Evolutionary conservation across 306 rosid genomes (phyloP).

Genomic region (Prunus padus): DNA sequence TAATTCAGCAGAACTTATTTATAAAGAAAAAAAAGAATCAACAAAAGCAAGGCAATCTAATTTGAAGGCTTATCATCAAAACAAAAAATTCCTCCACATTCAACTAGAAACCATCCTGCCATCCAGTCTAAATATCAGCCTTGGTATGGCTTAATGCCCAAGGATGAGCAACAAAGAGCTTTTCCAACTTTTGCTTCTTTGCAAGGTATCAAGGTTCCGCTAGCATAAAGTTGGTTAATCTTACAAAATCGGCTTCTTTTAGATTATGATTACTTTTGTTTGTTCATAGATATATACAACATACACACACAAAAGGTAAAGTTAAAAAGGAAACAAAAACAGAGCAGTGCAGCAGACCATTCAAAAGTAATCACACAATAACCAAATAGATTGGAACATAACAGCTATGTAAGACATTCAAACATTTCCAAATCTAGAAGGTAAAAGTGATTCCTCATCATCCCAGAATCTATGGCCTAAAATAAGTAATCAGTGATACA

Average conservation of each 20-base stretch:
- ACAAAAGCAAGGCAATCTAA: neutral
- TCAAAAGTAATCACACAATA: neutral
- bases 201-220: neutral
- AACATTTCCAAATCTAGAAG: neutral
- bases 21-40: neutral
- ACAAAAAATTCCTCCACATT: neutral
- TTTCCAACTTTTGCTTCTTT: neutral
- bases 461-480: neutral
- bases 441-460: neutral
- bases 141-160: constrained; percentile 6
- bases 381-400: neutral
- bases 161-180: neutral
- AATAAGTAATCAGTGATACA: neutral
- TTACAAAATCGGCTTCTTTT: neutral
- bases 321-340: neutral
- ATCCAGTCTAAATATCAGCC: neutral
- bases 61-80: neutral
- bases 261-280: neutral
- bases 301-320: neutral
- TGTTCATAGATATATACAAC: neutral
- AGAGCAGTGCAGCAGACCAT: constrained; percentile 5
- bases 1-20: neutral
- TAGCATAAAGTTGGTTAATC: neutral
- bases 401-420: neutral
- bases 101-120: neutral